phyloP scores from a whole-genome alignment of 169 alveolate genomes.

The Cryptosporidium sp. region DNA sequence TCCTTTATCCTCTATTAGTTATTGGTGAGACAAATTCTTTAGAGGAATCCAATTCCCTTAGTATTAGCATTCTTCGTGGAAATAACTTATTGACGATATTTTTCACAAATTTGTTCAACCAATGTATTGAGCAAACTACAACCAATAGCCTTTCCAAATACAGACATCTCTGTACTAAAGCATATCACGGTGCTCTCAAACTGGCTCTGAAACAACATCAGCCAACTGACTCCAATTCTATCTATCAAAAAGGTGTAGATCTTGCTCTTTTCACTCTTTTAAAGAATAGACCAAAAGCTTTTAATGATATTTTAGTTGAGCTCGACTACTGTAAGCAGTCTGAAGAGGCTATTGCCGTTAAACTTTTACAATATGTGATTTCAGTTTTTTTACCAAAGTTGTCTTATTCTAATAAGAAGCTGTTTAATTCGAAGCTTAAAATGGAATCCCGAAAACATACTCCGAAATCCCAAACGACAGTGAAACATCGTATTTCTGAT shows the following conservation, averaged over 20 bases:
- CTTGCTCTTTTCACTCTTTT: slow-evolving; percentile 43
- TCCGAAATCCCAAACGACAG: not conserved
- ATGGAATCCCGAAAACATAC: not conserved
- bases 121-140: slow-evolving; percentile 33
- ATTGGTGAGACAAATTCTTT: slow-evolving; percentile 45
- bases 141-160: slow-evolving; percentile 14
- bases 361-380: slow-evolving; percentile 37
- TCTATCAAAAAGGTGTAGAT: slow-evolving; percentile 38
- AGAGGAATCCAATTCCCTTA: slow-evolving; percentile 65
- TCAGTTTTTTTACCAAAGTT: slow-evolving; percentile 55
- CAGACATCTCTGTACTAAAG: slow-evolving; percentile 21
- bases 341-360: slow-evolving; percentile 57
- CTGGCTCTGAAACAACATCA: slow-evolving; percentile 60
- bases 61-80: slow-evolving; percentile 65
- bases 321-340: slow-evolving; percentile 53
- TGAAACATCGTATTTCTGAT: not conserved
- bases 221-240: slow-evolving; percentile 48
- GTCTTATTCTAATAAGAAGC: slow-evolving; percentile 4
- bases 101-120: slow-evolving; percentile 50
- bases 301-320: slow-evolving; percentile 38
- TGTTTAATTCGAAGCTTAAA: not conserved
- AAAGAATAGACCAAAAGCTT: slow-evolving; percentile 20
- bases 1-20: slow-evolving; percentile 53
- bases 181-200: slow-evolving; percentile 69
- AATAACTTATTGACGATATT: slow-evolving; percentile 14